Conservation (phyloP, 352 stramenopile genomes). For the Phytophthora crassamura region DNA sequence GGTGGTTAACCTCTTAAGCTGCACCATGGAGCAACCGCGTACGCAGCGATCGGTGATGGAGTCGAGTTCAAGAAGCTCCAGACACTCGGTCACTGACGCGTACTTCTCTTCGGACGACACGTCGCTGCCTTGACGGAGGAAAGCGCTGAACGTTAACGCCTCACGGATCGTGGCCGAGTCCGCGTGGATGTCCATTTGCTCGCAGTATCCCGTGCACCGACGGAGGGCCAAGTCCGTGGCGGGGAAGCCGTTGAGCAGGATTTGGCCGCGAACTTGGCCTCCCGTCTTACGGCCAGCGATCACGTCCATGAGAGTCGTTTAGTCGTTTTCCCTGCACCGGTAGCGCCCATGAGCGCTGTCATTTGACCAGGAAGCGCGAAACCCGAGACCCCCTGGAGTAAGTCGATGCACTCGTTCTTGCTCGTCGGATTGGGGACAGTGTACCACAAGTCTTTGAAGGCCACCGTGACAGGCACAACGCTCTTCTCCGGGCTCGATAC, state of each 20-base stretch:
- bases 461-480: conserved; percentile 44
- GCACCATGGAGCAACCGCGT: conserved; percentile 46
- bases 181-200: too few species aligned
- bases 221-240: too few species aligned
- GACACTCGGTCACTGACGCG: conserved; percentile 46
- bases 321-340: too few species aligned
- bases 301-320: too few species aligned
- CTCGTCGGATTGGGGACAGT: conserved; percentile 40
- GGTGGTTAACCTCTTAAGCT: conserved; percentile 67
- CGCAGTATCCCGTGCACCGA: too few species aligned
- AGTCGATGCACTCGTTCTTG: conserved; percentile 45
- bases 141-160: too few species aligned
- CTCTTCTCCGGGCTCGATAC: conserved; percentile 24
- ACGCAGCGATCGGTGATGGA: conserved; percentile 46
- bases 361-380: conserved; percentile 52
- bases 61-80: conserved; percentile 51
- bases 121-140: conserved; percentile 59
- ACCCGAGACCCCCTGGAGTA: conserved; percentile 81
- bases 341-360: too few species aligned
- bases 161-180: too few species aligned
- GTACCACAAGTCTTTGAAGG: conserved; percentile 53
- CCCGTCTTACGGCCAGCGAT: too few species aligned
- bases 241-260: too few species aligned
- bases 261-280: too few species aligned
- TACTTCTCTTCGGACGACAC: conserved; percentile 42